Evolutionary conservation across 139 green algal genomes (phyloP).

Genomic region (Tetraselmis striata): DNA sequence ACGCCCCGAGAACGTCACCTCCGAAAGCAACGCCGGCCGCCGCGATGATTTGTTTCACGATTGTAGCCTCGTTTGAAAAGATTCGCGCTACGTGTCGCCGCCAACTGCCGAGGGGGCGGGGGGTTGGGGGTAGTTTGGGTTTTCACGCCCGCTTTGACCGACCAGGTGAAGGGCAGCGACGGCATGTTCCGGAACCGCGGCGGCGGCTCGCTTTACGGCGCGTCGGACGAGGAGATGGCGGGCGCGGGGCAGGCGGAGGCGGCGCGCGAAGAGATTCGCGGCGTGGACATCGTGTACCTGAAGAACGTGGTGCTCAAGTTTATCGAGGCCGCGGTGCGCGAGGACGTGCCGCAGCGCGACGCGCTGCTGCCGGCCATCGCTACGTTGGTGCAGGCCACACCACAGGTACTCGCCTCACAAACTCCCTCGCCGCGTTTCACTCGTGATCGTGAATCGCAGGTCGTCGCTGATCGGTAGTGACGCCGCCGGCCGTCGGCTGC

Average conservation of each 20-base stretch:
- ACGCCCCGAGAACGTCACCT: too few relatives aligned
- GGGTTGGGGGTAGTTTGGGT: too few relatives aligned
- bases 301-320: slow-evolving; percentile 71
- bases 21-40: too few relatives aligned
- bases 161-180: neutral
- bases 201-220: slow-evolving; percentile 40
- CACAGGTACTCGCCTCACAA: slow-evolving; percentile 8
- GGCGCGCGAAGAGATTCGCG: slow-evolving; percentile 8
- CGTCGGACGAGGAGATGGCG: slow-evolving; percentile 14
- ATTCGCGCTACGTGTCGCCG: too few relatives aligned
- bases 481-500: neutral
- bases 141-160: too few relatives aligned
- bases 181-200: slow-evolving; percentile 21
- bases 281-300: slow-evolving; percentile 54
- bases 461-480: neutral
- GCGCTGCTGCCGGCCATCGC: slow-evolving; percentile 53
- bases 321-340: slow-evolving; percentile 33
- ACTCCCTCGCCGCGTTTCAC: neutral
- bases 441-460: neutral
- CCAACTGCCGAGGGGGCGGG: too few relatives aligned
- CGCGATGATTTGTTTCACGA: too few relatives aligned
- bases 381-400: slow-evolving; percentile 46
- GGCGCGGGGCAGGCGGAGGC: neutral
- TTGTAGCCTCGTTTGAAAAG: too few relatives aligned
- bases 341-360: slow-evolving; percentile 33